phyloP scores from a whole-genome alignment of 2,329 filamentous ascomycete species.

The Xylariaceae sp. region DNA sequence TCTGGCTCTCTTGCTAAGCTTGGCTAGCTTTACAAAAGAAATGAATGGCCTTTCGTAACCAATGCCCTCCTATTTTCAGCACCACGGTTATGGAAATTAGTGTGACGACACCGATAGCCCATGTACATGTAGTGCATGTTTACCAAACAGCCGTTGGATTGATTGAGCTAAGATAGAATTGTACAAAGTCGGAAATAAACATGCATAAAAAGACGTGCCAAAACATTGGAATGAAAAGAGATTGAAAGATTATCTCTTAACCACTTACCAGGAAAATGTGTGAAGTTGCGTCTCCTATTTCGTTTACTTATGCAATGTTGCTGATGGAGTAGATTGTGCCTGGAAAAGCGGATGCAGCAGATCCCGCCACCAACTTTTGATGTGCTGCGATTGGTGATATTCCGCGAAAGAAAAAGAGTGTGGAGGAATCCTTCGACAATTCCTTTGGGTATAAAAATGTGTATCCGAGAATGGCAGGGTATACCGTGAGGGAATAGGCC shows the following conservation, averaged over 20 bases:
- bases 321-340: not conserved
- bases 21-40: too few relatives aligned
- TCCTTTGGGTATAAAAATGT: slow-evolving; percentile 25
- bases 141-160: not conserved
- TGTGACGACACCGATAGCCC: not conserved
- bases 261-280: slow-evolving; percentile 13
- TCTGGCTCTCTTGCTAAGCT: too few relatives aligned
- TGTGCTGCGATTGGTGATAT: not conserved
- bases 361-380: not conserved
- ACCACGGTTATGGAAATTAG: slow-evolving; percentile 1
- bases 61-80: not conserved
- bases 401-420: slow-evolving; percentile 13
- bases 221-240: not conserved
- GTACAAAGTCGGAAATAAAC: not conserved
- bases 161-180: not conserved
- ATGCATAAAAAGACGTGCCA: slow-evolving; percentile 1
- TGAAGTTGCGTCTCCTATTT: not conserved
- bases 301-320: not conserved
- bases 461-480: slow-evolving; percentile 10
- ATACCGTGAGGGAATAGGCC: slow-evolving; percentile 33
- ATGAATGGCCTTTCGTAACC: too few relatives aligned
- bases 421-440: slow-evolving; percentile 15
- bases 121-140: not conserved
- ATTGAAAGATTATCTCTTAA: slow-evolving; percentile 9
- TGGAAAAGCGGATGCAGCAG: not conserved